Conservation (phyloP, 1,284 basidiomycete genomes). For the Clitocybe nebularis region DNA sequence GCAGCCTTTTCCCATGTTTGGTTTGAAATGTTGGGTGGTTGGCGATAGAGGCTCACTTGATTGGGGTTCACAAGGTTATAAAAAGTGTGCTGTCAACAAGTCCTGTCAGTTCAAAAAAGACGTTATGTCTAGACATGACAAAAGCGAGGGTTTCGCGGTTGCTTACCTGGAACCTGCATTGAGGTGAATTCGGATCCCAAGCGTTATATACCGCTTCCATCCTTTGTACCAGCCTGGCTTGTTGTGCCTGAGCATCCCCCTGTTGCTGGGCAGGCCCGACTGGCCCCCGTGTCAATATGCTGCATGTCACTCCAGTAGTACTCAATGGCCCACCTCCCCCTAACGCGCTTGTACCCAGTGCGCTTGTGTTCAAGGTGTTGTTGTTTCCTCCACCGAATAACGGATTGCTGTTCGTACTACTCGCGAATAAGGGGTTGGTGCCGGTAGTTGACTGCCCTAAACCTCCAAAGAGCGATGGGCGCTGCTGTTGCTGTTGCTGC, state of each 20-base stretch:
- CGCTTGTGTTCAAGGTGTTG: slow-evolving; percentile 26
- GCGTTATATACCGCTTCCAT: slow-evolving; percentile 68
- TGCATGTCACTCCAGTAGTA: slow-evolving; percentile 26
- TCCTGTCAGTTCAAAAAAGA: slow-evolving; percentile 2
- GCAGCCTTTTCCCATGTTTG: slow-evolving; percentile 82
- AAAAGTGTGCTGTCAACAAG: slow-evolving; percentile 65
- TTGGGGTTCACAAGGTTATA: slow-evolving; percentile 83
- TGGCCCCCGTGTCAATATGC: slow-evolving; percentile 28
- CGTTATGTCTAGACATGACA: neutral
- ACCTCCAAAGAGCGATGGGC: slow-evolving; percentile 19
- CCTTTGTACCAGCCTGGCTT: slow-evolving; percentile 51
- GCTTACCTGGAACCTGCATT: slow-evolving; percentile 80
- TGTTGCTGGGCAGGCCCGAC: slow-evolving; percentile 41
- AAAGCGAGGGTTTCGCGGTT: neutral
- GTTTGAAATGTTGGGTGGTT: slow-evolving; percentile 71
- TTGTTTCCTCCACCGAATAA: slow-evolving; percentile 28
- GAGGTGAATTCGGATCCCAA: slow-evolving; percentile 68
- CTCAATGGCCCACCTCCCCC: slow-evolving; percentile 29
- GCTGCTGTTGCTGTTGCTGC: too few relatives aligned
- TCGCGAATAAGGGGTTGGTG: slow-evolving; percentile 26
- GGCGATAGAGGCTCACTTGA: slow-evolving; percentile 66
- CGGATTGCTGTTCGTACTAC: slow-evolving; percentile 23
- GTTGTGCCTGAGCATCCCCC: slow-evolving; percentile 59
- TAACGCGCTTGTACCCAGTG: slow-evolving; percentile 22
- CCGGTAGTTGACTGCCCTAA: slow-evolving; percentile 16